These are phyloP conservation scores for Pontederia crassipes DNA, from an alignment of 176 grass and related monocot genomes.

Conservation along the genomic window DNA sequence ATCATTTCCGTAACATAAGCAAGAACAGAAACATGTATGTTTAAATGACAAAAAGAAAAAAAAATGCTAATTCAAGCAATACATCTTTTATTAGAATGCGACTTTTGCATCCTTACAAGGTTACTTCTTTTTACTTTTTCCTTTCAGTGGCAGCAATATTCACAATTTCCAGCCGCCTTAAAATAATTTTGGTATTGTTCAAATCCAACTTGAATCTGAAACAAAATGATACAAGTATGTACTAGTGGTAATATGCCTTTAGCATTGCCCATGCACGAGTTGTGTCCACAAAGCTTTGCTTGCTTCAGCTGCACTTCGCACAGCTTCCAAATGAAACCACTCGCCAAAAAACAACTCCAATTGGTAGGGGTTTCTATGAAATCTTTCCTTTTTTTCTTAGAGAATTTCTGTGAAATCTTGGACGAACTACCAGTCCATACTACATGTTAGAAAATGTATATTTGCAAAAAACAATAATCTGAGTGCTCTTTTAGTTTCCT, in stretches of 20 bases:
- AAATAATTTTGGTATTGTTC: slow-evolving; percentile 6
- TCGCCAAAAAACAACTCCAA: slow-evolving; percentile 10
- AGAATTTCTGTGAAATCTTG: background rate
- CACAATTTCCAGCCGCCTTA: slow-evolving; percentile 5
- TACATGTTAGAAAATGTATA: too few species aligned
- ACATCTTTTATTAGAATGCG: slow-evolving; percentile 4
- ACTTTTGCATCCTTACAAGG: slow-evolving; percentile 1
- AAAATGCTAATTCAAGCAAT: background rate
- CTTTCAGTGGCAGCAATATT: slow-evolving; percentile 1
- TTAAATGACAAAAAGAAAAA: background rate
- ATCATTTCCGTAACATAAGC: too few species aligned
- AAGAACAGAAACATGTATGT: too few species aligned
- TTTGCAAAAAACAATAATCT: too few species aligned
- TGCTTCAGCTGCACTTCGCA: slow-evolving; percentile 39
- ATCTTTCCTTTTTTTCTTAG: background rate
- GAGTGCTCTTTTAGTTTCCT: too few species aligned
- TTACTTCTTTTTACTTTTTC: background rate
- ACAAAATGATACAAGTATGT: slow-evolving; percentile 18
- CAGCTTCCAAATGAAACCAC: slow-evolving; percentile 27
- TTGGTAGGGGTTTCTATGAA: background rate
- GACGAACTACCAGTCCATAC: too few species aligned
- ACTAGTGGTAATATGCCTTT: background rate
- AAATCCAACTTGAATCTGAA: slow-evolving; percentile 13
- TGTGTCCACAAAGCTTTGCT: background rate
- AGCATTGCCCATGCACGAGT: background rate